Conservation (phyloP, 192 early-diverging fungal genomes). For the Coemansia sp. region DNA sequence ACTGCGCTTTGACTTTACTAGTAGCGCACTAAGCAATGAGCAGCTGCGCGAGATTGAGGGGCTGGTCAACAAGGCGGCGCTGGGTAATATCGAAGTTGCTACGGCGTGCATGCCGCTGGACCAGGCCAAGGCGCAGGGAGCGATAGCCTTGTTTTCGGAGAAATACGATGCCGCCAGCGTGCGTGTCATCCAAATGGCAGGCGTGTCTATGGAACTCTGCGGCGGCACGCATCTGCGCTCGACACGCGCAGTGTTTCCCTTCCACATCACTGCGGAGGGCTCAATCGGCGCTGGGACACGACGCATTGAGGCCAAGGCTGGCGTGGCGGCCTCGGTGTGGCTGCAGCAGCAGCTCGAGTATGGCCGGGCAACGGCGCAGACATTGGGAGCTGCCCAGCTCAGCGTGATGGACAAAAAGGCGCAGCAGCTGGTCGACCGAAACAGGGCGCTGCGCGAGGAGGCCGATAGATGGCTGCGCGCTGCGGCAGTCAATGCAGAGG, state of each 20-base stretch:
- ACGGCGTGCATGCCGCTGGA: conserved; percentile 81
- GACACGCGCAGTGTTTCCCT: conserved; percentile 87
- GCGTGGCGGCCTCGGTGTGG: conserved; percentile 77
- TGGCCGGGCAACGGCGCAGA: conserved; percentile 63
- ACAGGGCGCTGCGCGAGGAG: conserved; percentile 19
- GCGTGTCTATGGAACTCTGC: conserved; percentile 92
- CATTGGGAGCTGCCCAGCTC: conserved; percentile 62
- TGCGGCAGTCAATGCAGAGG: conserved; percentile 28
- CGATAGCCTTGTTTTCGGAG: conserved; percentile 92
- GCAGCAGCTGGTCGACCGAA: conserved; percentile 22
- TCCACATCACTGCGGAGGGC: conserved; percentile 83
- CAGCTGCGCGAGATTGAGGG: conserved; percentile 74
- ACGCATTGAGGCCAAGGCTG: conserved; percentile 94
- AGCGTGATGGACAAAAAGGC: conserved; percentile 66
- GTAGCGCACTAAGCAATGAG: conserved; percentile 62
- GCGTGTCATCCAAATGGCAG: conserved; percentile 84
- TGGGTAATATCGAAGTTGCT: conserved; percentile 70
- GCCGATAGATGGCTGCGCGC: conserved; percentile 35
- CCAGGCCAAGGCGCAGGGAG: conserved; percentile 81
- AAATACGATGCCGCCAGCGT: conserved; percentile 94
- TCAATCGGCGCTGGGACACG: conserved; percentile 96
- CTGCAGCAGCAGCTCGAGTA: conserved; percentile 69
- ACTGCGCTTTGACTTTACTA: conserved; percentile 94
- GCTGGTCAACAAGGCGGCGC: conserved; percentile 79
- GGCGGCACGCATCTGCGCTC: conserved; percentile 94